Evolutionary conservation across 306 rosid species (phyloP).

Genomic region (Cicer chorassanicum): DNA sequence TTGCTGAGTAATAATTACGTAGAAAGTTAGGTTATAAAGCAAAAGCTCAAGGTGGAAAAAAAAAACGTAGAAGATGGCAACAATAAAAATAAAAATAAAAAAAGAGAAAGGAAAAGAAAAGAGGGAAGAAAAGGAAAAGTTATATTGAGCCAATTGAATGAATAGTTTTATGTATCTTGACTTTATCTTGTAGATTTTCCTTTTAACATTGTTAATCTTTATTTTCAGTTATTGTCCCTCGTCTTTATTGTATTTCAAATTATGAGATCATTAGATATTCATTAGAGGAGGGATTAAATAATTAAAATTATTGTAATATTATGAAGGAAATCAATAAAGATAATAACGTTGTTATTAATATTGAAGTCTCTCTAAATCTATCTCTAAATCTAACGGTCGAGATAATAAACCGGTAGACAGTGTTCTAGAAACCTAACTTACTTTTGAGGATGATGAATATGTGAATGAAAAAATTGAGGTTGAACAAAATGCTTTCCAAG

Average conservation of each 20-base stretch:
- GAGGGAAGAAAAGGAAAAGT: constrained; percentile 45
- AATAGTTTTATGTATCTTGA: constrained; percentile 41
- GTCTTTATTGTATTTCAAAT: background rate
- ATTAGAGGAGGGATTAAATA: background rate
- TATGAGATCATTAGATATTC: background rate
- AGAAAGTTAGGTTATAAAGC: constrained; percentile 61
- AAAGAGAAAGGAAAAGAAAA: constrained; percentile 37
- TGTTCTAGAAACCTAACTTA: too few species aligned
- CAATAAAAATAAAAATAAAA: background rate
- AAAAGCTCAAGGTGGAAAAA: constrained; percentile 48
- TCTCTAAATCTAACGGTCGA: too few species aligned
- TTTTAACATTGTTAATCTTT: constrained; percentile 9
- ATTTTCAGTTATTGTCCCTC: background rate
- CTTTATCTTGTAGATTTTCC: constrained; percentile 45
- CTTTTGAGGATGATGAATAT: too few species aligned
- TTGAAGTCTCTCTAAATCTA: too few species aligned
- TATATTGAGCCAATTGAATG: constrained; percentile 37
- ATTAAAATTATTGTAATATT: too few species aligned
- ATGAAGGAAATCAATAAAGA: too few species aligned
- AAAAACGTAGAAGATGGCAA: constrained; percentile 19
- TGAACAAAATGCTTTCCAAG: too few species aligned
- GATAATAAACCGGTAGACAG: too few species aligned
- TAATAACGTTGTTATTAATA: too few species aligned
- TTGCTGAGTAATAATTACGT: constrained; percentile 72
- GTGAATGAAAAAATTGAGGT: too few species aligned